phyloP scores from a whole-genome alignment of 306 rosid species.

The Dryas drummondii region DNA sequence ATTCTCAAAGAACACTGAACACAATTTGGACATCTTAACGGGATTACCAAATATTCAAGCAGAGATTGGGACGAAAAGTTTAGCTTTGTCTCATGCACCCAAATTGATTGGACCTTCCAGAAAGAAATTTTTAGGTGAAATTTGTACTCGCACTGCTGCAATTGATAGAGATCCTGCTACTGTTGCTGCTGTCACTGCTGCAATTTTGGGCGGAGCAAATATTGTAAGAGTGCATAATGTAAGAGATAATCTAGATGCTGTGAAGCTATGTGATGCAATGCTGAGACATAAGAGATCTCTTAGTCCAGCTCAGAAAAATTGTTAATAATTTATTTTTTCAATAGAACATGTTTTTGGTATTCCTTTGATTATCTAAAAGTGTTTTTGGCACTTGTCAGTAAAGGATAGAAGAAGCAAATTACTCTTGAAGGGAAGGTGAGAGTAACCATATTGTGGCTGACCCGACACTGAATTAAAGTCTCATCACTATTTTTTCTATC shows the following conservation, averaged over 20 bases:
- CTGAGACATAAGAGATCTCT: conserved; percentile 40
- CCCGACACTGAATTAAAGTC: no score
- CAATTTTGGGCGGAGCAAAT: conserved; percentile 75
- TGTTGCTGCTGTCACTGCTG: conserved; percentile 60
- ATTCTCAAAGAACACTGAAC: conserved; percentile 76
- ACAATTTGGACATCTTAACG: conserved; percentile 58
- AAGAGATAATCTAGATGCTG: conserved; percentile 72
- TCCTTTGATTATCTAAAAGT: background rate
- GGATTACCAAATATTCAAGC: conserved; percentile 61
- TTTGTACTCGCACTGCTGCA: conserved; percentile 51
- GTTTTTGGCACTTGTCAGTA: no score
- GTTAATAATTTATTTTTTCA: background rate
- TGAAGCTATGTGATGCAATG: conserved; percentile 73
- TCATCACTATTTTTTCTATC: no score
- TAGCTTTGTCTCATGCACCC: conserved; percentile 78
- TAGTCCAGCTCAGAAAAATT: background rate
- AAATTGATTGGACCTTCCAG: conserved; percentile 83
- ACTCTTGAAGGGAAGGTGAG: no score
- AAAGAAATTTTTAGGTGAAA: conserved; percentile 74
- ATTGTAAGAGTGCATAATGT: conserved; percentile 89
- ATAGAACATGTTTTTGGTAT: background rate
- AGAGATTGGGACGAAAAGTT: conserved; percentile 54
- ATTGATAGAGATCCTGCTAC: conserved; percentile 83
- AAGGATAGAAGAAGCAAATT: no score
- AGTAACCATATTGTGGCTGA: no score